A percentile compares a stretch with the other conserved stretches of the same genome.
Evolutionary conservation across 176 grass and related monocot genomes (phyloP).

Genomic region (Cenchrus americanus): DNA sequence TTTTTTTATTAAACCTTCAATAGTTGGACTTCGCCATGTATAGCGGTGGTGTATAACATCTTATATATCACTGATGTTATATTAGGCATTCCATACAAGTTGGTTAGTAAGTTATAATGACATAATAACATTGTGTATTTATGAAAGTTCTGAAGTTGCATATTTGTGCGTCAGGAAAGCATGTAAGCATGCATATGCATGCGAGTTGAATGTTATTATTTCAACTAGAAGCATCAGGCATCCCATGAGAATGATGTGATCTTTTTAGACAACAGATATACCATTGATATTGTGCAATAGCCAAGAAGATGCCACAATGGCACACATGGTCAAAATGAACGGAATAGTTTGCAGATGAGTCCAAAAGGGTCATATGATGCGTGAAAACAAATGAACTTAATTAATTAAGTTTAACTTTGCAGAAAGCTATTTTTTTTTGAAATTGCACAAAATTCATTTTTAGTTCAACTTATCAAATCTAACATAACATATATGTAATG

Average conservation of each 20-base stretch:
- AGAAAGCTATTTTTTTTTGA: background rate
- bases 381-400: background rate
- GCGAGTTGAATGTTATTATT: background rate
- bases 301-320: background rate
- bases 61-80: no score
- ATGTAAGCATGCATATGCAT: background rate
- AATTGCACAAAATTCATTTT: background rate
- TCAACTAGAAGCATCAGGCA: background rate
- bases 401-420: slow-evolving; percentile 1
- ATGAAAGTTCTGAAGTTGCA: background rate
- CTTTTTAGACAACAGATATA: background rate
- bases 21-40: no score
- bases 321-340: background rate
- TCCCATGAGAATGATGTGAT: background rate
- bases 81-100: no score
- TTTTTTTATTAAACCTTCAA: background rate
- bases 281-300: background rate
- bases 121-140: background rate
- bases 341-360: background rate
- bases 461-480: slow-evolving; percentile 8
- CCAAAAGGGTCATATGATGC: background rate
- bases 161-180: background rate
- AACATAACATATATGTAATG: background rate
- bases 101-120: no score
- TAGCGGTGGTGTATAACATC: no score